phyloP scores from a whole-genome alignment of 2,329 filamentous ascomycete genomes.

The Massarina eburnea region DNA sequence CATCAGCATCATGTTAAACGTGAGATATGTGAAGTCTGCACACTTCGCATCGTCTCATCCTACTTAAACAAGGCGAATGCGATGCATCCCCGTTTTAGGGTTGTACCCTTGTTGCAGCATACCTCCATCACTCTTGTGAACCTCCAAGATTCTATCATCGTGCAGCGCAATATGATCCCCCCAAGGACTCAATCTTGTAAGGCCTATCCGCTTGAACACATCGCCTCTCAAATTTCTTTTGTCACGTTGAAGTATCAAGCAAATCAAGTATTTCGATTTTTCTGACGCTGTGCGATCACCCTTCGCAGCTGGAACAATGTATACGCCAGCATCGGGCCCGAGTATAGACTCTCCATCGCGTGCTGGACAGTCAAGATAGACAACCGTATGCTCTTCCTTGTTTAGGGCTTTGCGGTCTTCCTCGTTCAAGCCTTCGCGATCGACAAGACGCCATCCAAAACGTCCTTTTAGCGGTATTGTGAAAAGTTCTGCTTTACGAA shows the following conservation, averaged over 20 bases:
- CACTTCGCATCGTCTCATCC: no score
- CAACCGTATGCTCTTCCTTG: constrained; percentile 8
- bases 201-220: constrained; percentile 10
- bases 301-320: constrained; percentile 9
- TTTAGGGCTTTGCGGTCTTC: constrained; percentile 4
- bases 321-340: constrained; percentile 5
- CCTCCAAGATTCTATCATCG: constrained; percentile 5
- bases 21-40: no score
- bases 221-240: background rate
- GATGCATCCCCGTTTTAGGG: background rate
- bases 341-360: constrained; percentile 8
- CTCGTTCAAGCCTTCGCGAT: background rate
- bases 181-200: constrained; percentile 13
- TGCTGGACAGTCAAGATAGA: constrained; percentile 13
- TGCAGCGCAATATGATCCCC: constrained; percentile 6
- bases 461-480: constrained; percentile 1
- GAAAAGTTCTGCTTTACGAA: constrained; percentile 1
- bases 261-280: constrained; percentile 8
- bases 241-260: constrained; percentile 8
- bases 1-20: no score
- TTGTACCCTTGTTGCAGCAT: constrained; percentile 6
- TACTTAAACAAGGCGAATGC: constrained; percentile 1
- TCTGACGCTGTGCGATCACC: constrained; percentile 3
- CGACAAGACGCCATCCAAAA: constrained; percentile 3
- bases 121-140: constrained; percentile 1